Evolutionary conservation across 2,329 filamentous ascomycete species (phyloP).

Genomic region (Talaromyces sp.): DNA sequence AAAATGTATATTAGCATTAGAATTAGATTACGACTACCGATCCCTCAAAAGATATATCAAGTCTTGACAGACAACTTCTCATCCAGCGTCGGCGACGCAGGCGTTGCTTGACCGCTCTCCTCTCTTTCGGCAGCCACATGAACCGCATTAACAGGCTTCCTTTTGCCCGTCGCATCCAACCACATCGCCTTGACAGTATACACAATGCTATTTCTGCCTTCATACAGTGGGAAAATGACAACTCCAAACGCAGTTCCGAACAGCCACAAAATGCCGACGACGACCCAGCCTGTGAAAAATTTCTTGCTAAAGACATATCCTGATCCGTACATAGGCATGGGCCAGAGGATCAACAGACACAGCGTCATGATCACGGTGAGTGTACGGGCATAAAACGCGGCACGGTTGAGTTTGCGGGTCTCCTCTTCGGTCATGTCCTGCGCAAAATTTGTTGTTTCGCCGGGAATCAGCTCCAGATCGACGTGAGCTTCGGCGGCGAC

Average conservation of each 20-base stretch:
- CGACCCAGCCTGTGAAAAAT: constrained; percentile 81
- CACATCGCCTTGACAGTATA: constrained; percentile 61
- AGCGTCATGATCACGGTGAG: constrained; percentile 65
- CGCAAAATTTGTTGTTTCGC: constrained; percentile 37
- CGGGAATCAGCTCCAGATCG: constrained; percentile 63
- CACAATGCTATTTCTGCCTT: constrained; percentile 66
- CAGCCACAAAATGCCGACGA: constrained; percentile 75
- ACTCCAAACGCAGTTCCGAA: constrained; percentile 70
- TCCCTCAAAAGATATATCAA: constrained; percentile 3
- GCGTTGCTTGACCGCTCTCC: constrained; percentile 39
- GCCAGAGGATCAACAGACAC: constrained; percentile 76
- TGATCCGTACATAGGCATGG: constrained; percentile 84
- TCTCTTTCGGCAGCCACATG: constrained; percentile 22
- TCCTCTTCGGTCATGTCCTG: constrained; percentile 38
- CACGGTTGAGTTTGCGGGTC: constrained; percentile 50
- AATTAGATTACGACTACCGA: not conserved
- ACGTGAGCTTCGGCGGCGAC: constrained; percentile 61
- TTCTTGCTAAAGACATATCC: constrained; percentile 76
- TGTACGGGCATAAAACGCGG: constrained; percentile 54
- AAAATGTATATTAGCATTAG: constrained; percentile 1
- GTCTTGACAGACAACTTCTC: constrained; percentile 38
- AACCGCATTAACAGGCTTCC: constrained; percentile 25
- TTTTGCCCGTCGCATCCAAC: constrained; percentile 54
- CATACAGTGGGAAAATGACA: constrained; percentile 76
- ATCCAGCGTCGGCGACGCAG: constrained; percentile 49